phyloP scores from a whole-genome alignment of 176 grass and related monocot genomes.

The Lolium perenne region DNA sequence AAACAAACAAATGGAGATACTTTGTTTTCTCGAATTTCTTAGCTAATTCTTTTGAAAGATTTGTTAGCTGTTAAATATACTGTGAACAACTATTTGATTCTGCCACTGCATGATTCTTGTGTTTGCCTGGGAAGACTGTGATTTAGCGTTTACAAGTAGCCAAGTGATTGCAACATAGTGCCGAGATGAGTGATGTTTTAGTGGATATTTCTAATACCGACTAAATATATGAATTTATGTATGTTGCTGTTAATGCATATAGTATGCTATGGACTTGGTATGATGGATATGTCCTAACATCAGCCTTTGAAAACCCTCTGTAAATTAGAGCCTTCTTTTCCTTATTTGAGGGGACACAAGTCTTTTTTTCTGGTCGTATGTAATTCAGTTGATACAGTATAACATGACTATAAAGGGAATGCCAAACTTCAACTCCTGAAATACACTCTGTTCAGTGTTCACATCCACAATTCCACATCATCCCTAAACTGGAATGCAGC shows the following conservation, averaged over 20 bases:
- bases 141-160: constrained; percentile 7
- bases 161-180: constrained; percentile 1
- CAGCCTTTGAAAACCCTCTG: neutral
- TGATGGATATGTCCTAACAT: neutral
- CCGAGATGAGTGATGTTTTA: neutral
- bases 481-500: neutral
- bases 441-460: neutral
- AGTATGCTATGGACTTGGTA: constrained; percentile 29
- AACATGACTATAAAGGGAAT: neutral
- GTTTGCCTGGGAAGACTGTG: neutral
- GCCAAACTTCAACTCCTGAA: neutral
- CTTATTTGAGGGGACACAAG: neutral
- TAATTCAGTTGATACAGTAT: constrained; percentile 2
- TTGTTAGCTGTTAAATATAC: neutral
- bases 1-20: constrained; percentile 15
- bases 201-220: neutral
- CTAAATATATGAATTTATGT: neutral
- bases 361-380: neutral
- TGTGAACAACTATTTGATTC: constrained; percentile 14
- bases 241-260: constrained; percentile 2
- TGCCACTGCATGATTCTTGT: constrained; percentile 9
- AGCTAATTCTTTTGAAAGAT: neutral
- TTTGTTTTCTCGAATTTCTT: constrained; percentile 4
- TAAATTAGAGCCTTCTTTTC: neutral
- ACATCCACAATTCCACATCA: constrained; percentile 13